phyloP scores from a whole-genome alignment of 2,329 filamentous ascomycete species.

The Fusarium avenaceum region DNA sequence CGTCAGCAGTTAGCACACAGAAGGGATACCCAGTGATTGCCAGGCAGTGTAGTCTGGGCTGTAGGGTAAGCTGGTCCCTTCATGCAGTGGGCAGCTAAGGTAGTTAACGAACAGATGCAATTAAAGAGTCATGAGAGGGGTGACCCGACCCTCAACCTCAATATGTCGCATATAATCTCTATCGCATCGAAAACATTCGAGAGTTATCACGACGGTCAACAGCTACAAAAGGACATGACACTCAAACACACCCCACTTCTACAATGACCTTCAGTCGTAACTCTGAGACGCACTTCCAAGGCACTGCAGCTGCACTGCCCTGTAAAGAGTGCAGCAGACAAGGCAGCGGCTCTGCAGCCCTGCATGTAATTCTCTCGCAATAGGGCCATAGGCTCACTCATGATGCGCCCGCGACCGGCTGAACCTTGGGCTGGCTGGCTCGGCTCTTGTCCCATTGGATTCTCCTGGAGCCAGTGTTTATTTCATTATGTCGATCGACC shows the following conservation, averaged over 20 bases:
- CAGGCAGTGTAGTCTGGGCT: conserved; percentile 1
- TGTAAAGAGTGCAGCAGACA: conserved; percentile 1
- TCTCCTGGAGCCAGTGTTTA: neutral
- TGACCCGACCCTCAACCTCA: neutral
- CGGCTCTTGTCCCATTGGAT: conserved; percentile 15
- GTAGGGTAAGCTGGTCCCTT: conserved; percentile 36
- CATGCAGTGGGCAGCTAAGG: conserved; percentile 8
- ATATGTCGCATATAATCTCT: conserved; percentile 1
- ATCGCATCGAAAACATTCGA: conserved; percentile 12
- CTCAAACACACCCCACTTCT: conserved; percentile 11
- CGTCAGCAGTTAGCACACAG: conserved; percentile 18
- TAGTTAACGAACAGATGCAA: conserved; percentile 42
- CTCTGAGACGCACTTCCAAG: conserved; percentile 29
- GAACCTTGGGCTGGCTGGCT: conserved; percentile 8
- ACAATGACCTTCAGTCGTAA: conserved; percentile 21
- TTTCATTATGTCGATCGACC: conserved; percentile 19
- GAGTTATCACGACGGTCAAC: conserved; percentile 9
- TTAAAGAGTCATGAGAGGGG: conserved; percentile 43
- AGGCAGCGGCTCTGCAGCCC: conserved; percentile 23
- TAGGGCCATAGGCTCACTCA: conserved; percentile 21
- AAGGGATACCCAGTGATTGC: neutral
- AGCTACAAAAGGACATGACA: neutral
- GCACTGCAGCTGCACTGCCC: conserved; percentile 31
- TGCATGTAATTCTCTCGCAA: conserved; percentile 38
- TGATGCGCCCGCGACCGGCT: conserved; percentile 27